phyloP scores from a whole-genome alignment of 2,329 filamentous ascomycete species.

The Aspergillus quadrilineatus region DNA sequence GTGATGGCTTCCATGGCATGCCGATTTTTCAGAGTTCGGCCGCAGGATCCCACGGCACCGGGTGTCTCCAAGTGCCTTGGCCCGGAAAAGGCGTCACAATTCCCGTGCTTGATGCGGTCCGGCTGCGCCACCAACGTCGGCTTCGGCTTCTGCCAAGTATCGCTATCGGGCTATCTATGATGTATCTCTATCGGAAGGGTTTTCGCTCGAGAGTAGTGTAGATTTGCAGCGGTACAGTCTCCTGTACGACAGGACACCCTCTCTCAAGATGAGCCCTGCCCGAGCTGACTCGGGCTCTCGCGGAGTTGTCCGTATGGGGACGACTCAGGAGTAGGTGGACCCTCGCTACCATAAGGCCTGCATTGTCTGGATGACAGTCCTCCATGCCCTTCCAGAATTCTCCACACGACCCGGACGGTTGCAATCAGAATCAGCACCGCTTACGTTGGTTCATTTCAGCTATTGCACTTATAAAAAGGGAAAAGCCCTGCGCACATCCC shows the following conservation, averaged over 20 bases:
- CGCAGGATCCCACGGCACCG: conserved; percentile 4
- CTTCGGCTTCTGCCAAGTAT: not conserved
- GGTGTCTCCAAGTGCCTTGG: not conserved
- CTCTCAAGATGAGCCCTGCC: not conserved
- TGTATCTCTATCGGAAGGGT: not conserved
- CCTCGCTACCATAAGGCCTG: conserved; percentile 6
- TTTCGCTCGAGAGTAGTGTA: not conserved
- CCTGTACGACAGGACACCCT: not conserved
- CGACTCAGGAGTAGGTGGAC: conserved; percentile 2
- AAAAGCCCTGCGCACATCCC: conserved; percentile 9
- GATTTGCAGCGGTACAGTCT: not conserved
- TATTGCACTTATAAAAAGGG: conserved; percentile 7
- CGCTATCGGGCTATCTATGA: not conserved
- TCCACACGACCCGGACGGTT: not conserved
- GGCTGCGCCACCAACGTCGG: conserved; percentile 5
- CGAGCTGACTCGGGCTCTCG: not conserved
- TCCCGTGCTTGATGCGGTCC: not conserved
- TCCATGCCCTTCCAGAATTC: conserved; percentile 8
- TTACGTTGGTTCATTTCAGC: conserved; percentile 8
- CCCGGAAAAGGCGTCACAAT: not conserved
- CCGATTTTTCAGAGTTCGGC: conserved; percentile 5
- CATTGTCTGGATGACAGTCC: conserved; percentile 8
- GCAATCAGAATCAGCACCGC: not conserved
- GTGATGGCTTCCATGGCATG: not conserved
- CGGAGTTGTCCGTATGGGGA: conserved; percentile 5